Base-by-base conservation (phyloP, 1,284 basidiomycete species). In the Xerocomus nothofagi region DNA sequence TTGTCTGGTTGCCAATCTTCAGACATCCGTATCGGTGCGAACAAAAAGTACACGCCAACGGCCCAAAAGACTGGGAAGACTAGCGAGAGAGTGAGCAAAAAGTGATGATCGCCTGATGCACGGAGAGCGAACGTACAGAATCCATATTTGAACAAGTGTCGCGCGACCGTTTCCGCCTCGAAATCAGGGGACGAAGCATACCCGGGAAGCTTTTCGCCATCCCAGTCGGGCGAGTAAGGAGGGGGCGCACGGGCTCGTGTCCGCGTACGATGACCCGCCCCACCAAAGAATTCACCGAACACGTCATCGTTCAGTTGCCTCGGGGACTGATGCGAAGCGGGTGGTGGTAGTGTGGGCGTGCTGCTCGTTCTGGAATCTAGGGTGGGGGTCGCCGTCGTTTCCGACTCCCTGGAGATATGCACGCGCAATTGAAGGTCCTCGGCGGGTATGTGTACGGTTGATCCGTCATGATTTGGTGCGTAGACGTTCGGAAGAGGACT, bases 31-130 rank as follows among this genome's bases (percentile, higher is more conserved):
- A 76, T 62, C 5, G 73, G 72, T 8, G 62, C 66, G 49, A 72
- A 60, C 40, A 75, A 60, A 55, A 75, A 66, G 55, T 69, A 61
- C 27, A 68, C 60, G 10, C 74, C 73, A 5, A 72, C 55, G 8
- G 66, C 55, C 73, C 75, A 75, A 57, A 76, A 75, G 20, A 72
- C 51, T 6, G 73, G 73, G 57, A 73, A 76, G 47, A 76, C 74
- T 75, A 36, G 15, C 11, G 14, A 12, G 10, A 7, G 14, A 6
- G 32, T 47, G 3, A 51, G 31, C 9, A 33, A 21, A 18, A 15
- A 9, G 15, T 15, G 7, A 8, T 6, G 5, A 27, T 18, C 20
- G 12, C 29, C 11, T 2, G 0, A 29, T 1, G 34, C 15, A 17
- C 11, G 34, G 3, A 47, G 4, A 21, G 14, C n/a, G 26, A 3